Conservation (phyloP, 1,139 yeast genomes). For the Debaryomyces nepalensis region DNA sequence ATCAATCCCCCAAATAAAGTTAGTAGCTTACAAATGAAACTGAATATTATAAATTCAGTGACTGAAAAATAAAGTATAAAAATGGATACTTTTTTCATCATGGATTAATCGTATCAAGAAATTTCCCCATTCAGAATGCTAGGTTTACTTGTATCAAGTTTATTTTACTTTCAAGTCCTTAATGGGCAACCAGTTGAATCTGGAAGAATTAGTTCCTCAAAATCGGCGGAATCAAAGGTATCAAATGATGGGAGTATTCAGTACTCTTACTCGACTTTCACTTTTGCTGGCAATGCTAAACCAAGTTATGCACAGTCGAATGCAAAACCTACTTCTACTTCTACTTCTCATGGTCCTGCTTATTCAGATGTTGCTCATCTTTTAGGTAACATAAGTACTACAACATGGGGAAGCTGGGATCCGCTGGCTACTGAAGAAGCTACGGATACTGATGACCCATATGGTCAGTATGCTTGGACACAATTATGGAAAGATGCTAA, state of each 20-base stretch:
- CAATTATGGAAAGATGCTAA: conserved; percentile 24
- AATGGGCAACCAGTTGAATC: not conserved
- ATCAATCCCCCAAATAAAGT: no score
- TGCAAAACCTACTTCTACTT: conserved; percentile 12
- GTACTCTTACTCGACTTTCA: not conserved
- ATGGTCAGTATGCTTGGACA: conserved; percentile 29
- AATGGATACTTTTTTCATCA: no score
- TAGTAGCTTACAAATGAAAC: no score
- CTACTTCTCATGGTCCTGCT: conserved; percentile 19
- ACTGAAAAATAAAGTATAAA: no score
- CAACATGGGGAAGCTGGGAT: conserved; percentile 25
- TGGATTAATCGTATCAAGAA: no score
- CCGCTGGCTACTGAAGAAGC: conserved; percentile 22
- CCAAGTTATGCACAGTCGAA: conserved; percentile 20
- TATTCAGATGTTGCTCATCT: conserved; percentile 20
- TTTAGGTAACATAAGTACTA: conserved; percentile 19
- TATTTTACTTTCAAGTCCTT: not conserved
- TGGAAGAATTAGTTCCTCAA: not conserved
- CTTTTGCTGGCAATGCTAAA: conserved; percentile 15
- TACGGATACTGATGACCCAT: conserved; percentile 25
- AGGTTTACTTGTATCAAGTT: not conserved
- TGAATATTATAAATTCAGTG: no score
- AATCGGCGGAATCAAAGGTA: not conserved
- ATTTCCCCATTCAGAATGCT: not conserved
- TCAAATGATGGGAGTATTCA: not conserved